Conservation (phyloP, 331 rosid genomes). For the Malus hybrid region DNA sequence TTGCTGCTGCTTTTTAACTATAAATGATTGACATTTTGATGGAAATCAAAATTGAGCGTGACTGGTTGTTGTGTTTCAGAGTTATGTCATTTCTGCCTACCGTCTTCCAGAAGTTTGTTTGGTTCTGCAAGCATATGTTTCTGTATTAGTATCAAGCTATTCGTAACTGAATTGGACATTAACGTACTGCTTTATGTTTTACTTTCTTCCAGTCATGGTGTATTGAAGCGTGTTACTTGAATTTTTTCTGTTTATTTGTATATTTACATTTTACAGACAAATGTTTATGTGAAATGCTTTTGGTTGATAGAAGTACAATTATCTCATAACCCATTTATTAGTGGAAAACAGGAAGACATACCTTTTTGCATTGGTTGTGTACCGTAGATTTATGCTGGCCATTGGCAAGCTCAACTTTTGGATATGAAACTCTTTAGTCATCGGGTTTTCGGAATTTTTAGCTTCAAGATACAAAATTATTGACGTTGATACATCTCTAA, state of each 20-base stretch:
- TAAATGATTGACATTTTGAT: slow-evolving; percentile 30
- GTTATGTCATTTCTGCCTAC: slow-evolving; percentile 1
- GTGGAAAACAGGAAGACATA: not conserved
- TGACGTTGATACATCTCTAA: not conserved
- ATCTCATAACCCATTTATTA: not conserved
- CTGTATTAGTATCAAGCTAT: not conserved
- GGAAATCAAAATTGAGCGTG: slow-evolving; percentile 10
- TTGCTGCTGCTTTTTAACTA: slow-evolving; percentile 45
- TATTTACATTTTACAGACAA: not conserved
- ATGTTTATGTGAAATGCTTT: not conserved
- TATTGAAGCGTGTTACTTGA: not conserved
- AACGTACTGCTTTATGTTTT: not conserved
- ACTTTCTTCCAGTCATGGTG: not conserved
- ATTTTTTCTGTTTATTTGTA: not conserved
- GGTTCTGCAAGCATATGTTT: not conserved
- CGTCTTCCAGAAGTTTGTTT: not conserved
- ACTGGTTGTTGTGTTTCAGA: not conserved
- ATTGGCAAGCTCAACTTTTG: not conserved
- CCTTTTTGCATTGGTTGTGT: not conserved
- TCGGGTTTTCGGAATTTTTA: not conserved
- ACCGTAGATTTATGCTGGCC: not conserved
- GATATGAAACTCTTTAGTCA: too few species aligned
- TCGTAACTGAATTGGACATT: not conserved
- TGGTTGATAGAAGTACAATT: not conserved
- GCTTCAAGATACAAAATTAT: not conserved